Conservation (phyloP, 2,329 filamentous ascomycete genomes). For the Biscogniauxia sp. region DNA sequence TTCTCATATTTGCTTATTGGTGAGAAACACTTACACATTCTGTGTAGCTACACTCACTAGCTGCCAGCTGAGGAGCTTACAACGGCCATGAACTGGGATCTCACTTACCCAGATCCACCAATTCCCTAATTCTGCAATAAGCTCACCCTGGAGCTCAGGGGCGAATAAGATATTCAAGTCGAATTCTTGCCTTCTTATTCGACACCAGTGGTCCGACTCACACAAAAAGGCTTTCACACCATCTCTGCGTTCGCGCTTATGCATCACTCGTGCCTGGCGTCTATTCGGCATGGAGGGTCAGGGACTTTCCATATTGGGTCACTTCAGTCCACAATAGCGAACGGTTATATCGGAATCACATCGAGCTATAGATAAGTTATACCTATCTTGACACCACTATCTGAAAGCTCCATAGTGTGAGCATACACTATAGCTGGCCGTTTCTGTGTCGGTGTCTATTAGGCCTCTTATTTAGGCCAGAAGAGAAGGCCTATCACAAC, state of each 20-base stretch:
- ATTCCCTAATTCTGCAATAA: constrained; percentile 21
- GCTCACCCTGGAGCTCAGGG: constrained; percentile 14
- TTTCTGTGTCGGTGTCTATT: not conserved
- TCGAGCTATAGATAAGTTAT: not conserved
- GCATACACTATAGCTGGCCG: not conserved
- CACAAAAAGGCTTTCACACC: constrained; percentile 13
- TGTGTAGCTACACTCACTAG: not conserved
- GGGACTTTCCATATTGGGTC: not conserved
- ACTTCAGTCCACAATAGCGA: constrained; percentile 7
- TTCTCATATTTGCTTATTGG: not conserved
- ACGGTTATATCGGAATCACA: not conserved
- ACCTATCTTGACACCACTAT: not conserved
- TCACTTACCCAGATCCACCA: constrained; percentile 11
- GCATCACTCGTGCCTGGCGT: constrained; percentile 23
- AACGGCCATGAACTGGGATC: too few relatives aligned
- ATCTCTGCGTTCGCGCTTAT: constrained; percentile 21
- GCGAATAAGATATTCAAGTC: constrained; percentile 17
- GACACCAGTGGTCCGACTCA: constrained; percentile 4
- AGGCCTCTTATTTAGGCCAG: not conserved
- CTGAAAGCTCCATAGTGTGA: not conserved
- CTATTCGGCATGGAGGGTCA: constrained; percentile 5
- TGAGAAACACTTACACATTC: not conserved
- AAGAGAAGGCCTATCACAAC: not conserved
- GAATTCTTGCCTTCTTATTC: constrained; percentile 16
- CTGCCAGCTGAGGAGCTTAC: not conserved